These are phyloP conservation scores for Candida sanyaensis DNA, from an alignment of 1,139 yeast species.

Conservation along the genomic window DNA sequence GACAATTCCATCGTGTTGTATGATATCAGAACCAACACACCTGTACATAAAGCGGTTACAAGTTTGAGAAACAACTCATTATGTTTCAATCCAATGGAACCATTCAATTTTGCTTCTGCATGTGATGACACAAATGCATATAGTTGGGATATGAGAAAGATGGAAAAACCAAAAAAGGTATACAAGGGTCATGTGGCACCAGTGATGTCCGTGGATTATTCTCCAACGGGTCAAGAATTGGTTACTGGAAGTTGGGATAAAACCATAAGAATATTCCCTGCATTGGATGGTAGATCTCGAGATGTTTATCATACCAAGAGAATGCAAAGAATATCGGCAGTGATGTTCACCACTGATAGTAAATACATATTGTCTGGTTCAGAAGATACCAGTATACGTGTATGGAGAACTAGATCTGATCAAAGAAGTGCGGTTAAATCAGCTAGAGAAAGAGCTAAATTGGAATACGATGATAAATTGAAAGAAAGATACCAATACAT, in stretches of 20 bases:
- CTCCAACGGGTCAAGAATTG: slow-evolving; percentile 95
- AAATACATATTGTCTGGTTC: slow-evolving; percentile 87
- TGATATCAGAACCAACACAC: slow-evolving; percentile 90
- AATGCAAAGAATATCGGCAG: slow-evolving; percentile 92
- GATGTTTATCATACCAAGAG: slow-evolving; percentile 96
- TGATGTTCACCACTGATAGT: slow-evolving; percentile 84
- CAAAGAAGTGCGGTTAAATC: slow-evolving; percentile 83
- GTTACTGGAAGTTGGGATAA: slow-evolving; percentile 96
- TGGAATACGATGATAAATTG: slow-evolving; percentile 88
- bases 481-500: slow-evolving; percentile 91
- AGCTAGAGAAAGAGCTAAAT: slow-evolving; percentile 74
- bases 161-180: slow-evolving; percentile 75
- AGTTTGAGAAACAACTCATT: slow-evolving; percentile 81
- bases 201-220: slow-evolving; percentile 89
- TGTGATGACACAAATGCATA: slow-evolving; percentile 95
- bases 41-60: slow-evolving; percentile 88
- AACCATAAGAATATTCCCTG: slow-evolving; percentile 77
- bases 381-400: slow-evolving; percentile 91
- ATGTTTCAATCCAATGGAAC: slow-evolving; percentile 98
- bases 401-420: slow-evolving; percentile 89
- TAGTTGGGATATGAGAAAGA: slow-evolving; percentile 94
- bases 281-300: slow-evolving; percentile 85
- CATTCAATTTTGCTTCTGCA: slow-evolving; percentile 89
- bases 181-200: slow-evolving; percentile 97
- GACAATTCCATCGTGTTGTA: slow-evolving; percentile 90